Percentiles rank a stretch among this genome's conserved stretches.
Conservation (phyloP, 2,329 filamentous ascomycete genomes). For the Hirsutella rhossiliensis region DNA sequence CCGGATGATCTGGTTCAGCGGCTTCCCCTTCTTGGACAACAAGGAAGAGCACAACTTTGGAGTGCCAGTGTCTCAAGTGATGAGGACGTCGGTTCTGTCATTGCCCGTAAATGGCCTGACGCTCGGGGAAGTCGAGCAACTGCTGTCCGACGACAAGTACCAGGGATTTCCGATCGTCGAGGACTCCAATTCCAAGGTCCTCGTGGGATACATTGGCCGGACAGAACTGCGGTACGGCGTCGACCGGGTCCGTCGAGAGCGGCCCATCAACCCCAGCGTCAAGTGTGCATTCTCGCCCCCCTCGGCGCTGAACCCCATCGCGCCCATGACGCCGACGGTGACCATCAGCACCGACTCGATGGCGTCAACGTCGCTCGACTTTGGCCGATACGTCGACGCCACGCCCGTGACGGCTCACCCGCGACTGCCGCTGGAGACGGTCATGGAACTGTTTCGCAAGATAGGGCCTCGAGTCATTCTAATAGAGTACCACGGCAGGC, state of each 20-base stretch:
- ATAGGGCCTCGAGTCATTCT: slow-evolving; percentile 90
- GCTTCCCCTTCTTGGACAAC: slow-evolving; percentile 91
- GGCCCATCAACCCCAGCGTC: slow-evolving; percentile 48
- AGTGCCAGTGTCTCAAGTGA: slow-evolving; percentile 81
- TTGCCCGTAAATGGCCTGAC: slow-evolving; percentile 65
- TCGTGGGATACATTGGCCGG: slow-evolving; percentile 85
- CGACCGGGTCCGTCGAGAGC: slow-evolving; percentile 61
- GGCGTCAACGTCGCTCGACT: slow-evolving; percentile 54
- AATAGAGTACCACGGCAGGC: slow-evolving; percentile 75
- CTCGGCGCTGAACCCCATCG: slow-evolving; percentile 14
- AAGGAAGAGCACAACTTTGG: slow-evolving; percentile 97
- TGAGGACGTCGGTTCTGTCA: slow-evolving; percentile 65
- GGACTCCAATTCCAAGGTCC: slow-evolving; percentile 52
- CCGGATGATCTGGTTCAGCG: slow-evolving; percentile 97
- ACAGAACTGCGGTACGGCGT: slow-evolving; percentile 89
- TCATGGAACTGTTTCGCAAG: slow-evolving; percentile 98
- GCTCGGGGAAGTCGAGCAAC: slow-evolving; percentile 62
- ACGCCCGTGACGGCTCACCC: slow-evolving; percentile 89
- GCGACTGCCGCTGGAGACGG: slow-evolving; percentile 81
- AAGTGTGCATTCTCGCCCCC: slow-evolving; percentile 61
- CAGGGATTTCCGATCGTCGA: slow-evolving; percentile 92
- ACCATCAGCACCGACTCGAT: slow-evolving; percentile 47
- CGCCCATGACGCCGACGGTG: slow-evolving; percentile 30
- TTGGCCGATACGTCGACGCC: slow-evolving; percentile 77
- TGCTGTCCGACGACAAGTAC: slow-evolving; percentile 68